Base-by-base conservation (phyloP, 352 stramenopile genomes). In the Phytophthora sansomeana region DNA sequence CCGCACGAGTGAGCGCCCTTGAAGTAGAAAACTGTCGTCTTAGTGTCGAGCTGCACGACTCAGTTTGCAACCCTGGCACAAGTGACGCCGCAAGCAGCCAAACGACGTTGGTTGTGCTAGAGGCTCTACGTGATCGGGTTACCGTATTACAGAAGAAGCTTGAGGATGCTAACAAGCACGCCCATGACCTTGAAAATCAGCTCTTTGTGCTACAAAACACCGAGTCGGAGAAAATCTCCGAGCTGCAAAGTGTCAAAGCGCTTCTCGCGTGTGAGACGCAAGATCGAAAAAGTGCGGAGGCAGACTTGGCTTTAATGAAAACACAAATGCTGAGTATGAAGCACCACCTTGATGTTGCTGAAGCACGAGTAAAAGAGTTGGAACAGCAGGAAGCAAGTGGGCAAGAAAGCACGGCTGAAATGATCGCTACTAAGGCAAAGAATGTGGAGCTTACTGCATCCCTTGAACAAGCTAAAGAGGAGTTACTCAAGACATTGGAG, bases 11-110 rank as follows among this genome's bases (percentile, higher is more conserved):
- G 3, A 48, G 35, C 2, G 33, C 13, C 16, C 44, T 67, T 7
- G 57, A 67, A 41, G 28, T 26, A 44, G 57, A 71, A 62, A 71
- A 65, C 35, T 14, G 14, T 61, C 36, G 55, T 58, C 58, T 62
- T 19, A 36, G 35, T 24, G 30, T 7, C 17, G 38, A 17, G 5
- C 1, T 17, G 6, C 13, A 35, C 14, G 6, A 21, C 19, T 35
- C 35, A 4, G 28, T 26, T 38, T 8, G 13, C 14, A 36, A 8
- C 30, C 6, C 14, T 17, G 26, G n/a, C 35, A 26, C 16, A 7
- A 41, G 7, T 9, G 10, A 13, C 16, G 38, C 52, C 6, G 38
- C 17, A 35, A 57, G 33, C 17, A 33, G 10, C n/a, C 14, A 17
- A 9, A 41, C 16, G 29, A 13, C 35, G 1, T 16, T 44, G 6